phyloP scores from a whole-genome alignment of 176 grass and related monocot genomes.

The Phoenix dactylifera region DNA sequence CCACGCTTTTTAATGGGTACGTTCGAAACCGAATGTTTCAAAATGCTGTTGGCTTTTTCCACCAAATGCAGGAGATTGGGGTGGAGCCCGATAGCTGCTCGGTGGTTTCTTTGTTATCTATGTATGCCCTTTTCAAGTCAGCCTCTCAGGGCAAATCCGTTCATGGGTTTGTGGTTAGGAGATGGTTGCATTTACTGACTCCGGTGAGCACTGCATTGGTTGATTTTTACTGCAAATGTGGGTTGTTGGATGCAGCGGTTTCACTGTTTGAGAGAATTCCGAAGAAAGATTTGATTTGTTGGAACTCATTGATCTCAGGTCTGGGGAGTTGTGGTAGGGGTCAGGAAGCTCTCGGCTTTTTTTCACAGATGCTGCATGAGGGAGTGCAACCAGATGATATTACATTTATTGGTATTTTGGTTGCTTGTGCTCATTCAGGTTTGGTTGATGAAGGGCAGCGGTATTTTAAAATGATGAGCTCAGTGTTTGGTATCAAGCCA shows the following conservation, averaged over 20 bases:
- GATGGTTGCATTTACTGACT: slow-evolving; percentile 19
- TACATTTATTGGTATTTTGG: slow-evolving; percentile 29
- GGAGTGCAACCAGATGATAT: slow-evolving; percentile 30
- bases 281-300: slow-evolving; percentile 28
- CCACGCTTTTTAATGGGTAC: slow-evolving; percentile 35
- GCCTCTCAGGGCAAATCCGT: slow-evolving; percentile 26
- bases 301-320: slow-evolving; percentile 35
- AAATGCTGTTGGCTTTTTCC: slow-evolving; percentile 20
- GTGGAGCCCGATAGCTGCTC: slow-evolving; percentile 27
- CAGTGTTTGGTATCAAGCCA: slow-evolving; percentile 24
- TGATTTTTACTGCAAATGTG: slow-evolving; percentile 34
- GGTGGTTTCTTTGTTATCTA: slow-evolving; percentile 23
- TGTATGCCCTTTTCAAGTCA: slow-evolving; percentile 20
- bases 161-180: slow-evolving; percentile 29
- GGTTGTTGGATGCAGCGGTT: slow-evolving; percentile 6
- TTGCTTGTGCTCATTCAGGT: slow-evolving; percentile 23
- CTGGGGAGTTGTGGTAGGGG: slow-evolving; percentile 15
- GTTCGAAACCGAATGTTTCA: slow-evolving; percentile 24
- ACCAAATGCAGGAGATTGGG: slow-evolving; percentile 22
- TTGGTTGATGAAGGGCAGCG: slow-evolving; percentile 31
- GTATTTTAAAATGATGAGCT: slow-evolving; percentile 37
- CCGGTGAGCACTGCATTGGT: slow-evolving; percentile 17
- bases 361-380: slow-evolving; percentile 23
- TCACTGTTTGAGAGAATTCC: slow-evolving; percentile 20
- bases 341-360: slow-evolving; percentile 17